Conservation (phyloP, 371 early-diverging fungal species). For the Mortierella sp. region DNA sequence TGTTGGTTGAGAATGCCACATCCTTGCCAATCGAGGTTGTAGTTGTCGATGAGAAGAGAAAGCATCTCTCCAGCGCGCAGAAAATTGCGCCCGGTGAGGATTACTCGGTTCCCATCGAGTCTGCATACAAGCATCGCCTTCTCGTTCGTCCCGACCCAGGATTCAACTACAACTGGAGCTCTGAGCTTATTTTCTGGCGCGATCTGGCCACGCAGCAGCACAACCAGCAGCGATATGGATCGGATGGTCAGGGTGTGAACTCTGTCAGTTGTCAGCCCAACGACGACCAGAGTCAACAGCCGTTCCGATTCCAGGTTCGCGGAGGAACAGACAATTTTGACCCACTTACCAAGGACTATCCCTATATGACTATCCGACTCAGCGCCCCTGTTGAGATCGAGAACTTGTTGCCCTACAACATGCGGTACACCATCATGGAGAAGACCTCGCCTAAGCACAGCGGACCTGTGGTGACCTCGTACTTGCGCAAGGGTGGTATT, state of each 20-base stretch:
- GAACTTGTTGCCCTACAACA: slow-evolving; percentile 93
- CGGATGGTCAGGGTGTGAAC: slow-evolving; percentile 40
- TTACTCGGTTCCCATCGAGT: slow-evolving; percentile 89
- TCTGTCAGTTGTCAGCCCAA: slow-evolving; percentile 66
- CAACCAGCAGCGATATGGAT: slow-evolving; percentile 37
- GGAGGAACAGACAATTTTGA: slow-evolving; percentile 67
- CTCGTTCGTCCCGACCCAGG: slow-evolving; percentile 88
- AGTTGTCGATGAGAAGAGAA: slow-evolving; percentile 76
- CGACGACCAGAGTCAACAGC: slow-evolving; percentile 68
- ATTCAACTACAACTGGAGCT: slow-evolving; percentile 88
- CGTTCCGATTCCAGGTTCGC: slow-evolving; percentile 84
- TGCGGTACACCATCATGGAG: slow-evolving; percentile 82
- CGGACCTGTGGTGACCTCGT: slow-evolving; percentile 66
- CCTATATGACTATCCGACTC: slow-evolving; percentile 86
- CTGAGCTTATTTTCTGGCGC: slow-evolving; percentile 78
- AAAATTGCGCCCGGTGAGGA: slow-evolving; percentile 83
- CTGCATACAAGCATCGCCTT: slow-evolving; percentile 83
- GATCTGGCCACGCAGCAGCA: slow-evolving; percentile 46
- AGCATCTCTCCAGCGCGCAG: slow-evolving; percentile 63
- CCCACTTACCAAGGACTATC: slow-evolving; percentile 78
- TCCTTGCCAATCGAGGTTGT: slow-evolving; percentile 85
- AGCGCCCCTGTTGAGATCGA: slow-evolving; percentile 95
- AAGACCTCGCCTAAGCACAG: slow-evolving; percentile 76
- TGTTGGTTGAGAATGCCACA: slow-evolving; percentile 88
- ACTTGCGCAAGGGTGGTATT: slow-evolving; percentile 78